Percentiles rank a stretch among this genome's conserved stretches.
These are phyloP conservation scores for Sclerotiophoma versabilis DNA, from an alignment of 2,329 filamentous ascomycete genomes.

Conservation along the genomic window DNA sequence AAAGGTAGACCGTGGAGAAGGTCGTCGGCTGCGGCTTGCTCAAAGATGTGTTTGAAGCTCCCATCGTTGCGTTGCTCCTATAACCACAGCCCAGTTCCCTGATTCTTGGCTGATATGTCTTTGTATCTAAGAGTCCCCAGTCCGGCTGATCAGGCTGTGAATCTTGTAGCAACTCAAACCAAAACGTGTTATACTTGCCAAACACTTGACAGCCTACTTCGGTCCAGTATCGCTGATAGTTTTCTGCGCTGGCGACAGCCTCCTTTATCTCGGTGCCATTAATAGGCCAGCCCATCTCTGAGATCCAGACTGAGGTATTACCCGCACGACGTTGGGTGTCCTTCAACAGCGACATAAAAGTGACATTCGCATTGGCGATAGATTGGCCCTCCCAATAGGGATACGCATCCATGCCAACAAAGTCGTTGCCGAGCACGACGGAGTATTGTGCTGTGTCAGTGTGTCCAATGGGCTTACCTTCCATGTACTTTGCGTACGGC, in stretches of 20 bases:
- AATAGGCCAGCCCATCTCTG: slow-evolving; percentile 45
- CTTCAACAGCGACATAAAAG: slow-evolving; percentile 32
- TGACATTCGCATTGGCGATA: slow-evolving; percentile 50
- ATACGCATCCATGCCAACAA: slow-evolving; percentile 44
- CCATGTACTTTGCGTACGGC: slow-evolving; percentile 53
- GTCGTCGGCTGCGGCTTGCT: not conserved
- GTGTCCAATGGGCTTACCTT: slow-evolving; percentile 52
- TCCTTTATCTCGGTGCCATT: slow-evolving; percentile 18
- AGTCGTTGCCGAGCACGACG: slow-evolving; percentile 39
- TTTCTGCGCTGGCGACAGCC: slow-evolving; percentile 27
- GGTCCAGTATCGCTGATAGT: slow-evolving; percentile 39
- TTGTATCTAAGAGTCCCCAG: slow-evolving; percentile 35
- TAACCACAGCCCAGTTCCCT: slow-evolving; percentile 27
- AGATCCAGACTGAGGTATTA: slow-evolving; percentile 42
- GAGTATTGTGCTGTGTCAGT: slow-evolving; percentile 39
- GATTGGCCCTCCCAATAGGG: slow-evolving; percentile 40
- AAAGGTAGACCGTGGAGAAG: not conserved
- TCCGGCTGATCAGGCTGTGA: slow-evolving; percentile 29
- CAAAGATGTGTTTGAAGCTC: not conserved
- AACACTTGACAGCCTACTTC: slow-evolving; percentile 41
- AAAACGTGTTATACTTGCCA: slow-evolving; percentile 42
- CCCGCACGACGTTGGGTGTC: slow-evolving; percentile 30
- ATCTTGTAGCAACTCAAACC: slow-evolving; percentile 42
- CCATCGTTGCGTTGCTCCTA: not conserved
- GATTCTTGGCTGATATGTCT: slow-evolving; percentile 25